Percentiles rank a stretch among this genome's conserved stretches.
These are phyloP conservation scores for Penicillium crustosum DNA, from an alignment of 2,329 filamentous ascomycete species.

Conservation along the genomic window DNA sequence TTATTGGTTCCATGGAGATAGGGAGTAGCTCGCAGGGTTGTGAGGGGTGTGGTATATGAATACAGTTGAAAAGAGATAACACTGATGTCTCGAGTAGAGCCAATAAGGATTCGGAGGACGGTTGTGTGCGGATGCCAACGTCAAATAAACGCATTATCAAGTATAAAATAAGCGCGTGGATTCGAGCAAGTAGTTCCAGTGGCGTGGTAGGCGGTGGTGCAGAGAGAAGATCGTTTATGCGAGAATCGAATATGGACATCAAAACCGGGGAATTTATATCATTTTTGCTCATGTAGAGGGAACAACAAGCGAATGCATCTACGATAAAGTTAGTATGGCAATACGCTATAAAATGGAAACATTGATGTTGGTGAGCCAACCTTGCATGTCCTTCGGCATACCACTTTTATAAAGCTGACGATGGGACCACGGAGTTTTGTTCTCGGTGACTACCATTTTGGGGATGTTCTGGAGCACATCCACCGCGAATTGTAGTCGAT, in stretches of 20 bases:
- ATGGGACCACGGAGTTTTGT: slow-evolving; percentile 56
- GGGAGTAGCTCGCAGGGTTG: slow-evolving; percentile 14
- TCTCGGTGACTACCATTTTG: slow-evolving; percentile 50
- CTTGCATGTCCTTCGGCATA: slow-evolving; percentile 56
- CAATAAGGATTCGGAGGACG: slow-evolving; percentile 41
- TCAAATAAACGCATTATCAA: slow-evolving; percentile 54
- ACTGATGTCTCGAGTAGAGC: slow-evolving; percentile 24
- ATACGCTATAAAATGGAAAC: neutral
- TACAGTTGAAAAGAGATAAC: slow-evolving; percentile 18
- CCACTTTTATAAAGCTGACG: slow-evolving; percentile 50
- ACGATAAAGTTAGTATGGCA: neutral
- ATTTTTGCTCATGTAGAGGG: slow-evolving; percentile 54
- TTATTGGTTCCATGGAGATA: slow-evolving; percentile 43
- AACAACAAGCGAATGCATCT: slow-evolving; percentile 57
- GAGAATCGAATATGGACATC: slow-evolving; percentile 50
- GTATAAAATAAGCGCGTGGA: slow-evolving; percentile 53
- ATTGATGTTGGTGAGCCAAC: slow-evolving; percentile 25
- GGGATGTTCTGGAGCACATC: slow-evolving; percentile 48
- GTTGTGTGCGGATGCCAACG: slow-evolving; percentile 43
- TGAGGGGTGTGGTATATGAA: slow-evolving; percentile 21
- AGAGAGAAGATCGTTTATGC: slow-evolving; percentile 46
- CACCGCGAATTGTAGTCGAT: slow-evolving; percentile 39
- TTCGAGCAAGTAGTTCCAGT: slow-evolving; percentile 43
- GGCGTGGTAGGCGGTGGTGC: slow-evolving; percentile 27
- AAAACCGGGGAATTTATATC: slow-evolving; percentile 50